phyloP scores from a whole-genome alignment of 768 basidiomycete species.

The Russula virescens region DNA sequence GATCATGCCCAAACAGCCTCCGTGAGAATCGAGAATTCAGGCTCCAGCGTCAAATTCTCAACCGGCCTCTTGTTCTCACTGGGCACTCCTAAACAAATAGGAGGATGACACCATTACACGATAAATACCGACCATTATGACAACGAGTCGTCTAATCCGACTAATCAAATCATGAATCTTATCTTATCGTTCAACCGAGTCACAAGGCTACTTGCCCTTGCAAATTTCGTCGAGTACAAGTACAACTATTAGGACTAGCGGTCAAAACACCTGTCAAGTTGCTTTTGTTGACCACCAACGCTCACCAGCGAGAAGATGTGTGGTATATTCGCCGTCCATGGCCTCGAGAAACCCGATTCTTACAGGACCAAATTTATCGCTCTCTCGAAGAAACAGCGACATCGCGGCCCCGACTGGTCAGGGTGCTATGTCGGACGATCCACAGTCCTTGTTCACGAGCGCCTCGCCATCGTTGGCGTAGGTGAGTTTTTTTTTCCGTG shows the following conservation, averaged over 20 bases:
- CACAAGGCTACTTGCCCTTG: neutral
- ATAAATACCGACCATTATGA: too few species aligned
- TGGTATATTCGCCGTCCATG: constrained; percentile 85
- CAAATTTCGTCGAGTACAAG: constrained; percentile 12
- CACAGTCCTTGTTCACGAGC: constrained; percentile 86
- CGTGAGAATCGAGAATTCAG: constrained; percentile 9
- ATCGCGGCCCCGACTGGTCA: constrained; percentile 98
- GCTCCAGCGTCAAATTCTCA: neutral
- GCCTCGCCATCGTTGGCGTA: constrained; percentile 95
- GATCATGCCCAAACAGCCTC: neutral
- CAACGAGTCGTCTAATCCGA: too few species aligned
- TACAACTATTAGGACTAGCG: too few species aligned
- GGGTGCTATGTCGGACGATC: constrained; percentile 86
- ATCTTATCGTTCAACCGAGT: constrained; percentile 6
- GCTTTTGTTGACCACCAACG: neutral
- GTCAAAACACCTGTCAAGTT: neutral
- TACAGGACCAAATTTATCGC: constrained; percentile 75
- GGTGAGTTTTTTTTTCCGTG: constrained; percentile 48
- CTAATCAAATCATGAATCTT: neutral
- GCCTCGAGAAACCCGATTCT: constrained; percentile 60
- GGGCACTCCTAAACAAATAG: too few species aligned
- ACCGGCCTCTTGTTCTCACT: too few species aligned
- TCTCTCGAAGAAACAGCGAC: constrained; percentile 83
- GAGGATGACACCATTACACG: too few species aligned
- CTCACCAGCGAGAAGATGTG: constrained; percentile 55